These are phyloP conservation scores for Ustilago sp. DNA, from an alignment of 1,284 basidiomycete species.

Conservation along the genomic window DNA sequence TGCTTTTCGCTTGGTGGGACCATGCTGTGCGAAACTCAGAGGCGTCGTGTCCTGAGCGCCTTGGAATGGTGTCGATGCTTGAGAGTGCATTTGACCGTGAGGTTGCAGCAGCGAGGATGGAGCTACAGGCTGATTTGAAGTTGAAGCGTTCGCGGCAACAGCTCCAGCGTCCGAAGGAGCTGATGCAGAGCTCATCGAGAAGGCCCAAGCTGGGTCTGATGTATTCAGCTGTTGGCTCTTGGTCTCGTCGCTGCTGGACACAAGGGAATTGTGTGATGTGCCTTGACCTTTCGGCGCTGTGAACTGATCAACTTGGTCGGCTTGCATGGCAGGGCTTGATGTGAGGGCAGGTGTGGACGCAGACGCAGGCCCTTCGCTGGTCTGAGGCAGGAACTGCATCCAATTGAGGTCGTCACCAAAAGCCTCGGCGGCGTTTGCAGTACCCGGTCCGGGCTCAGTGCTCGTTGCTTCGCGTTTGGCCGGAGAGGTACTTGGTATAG, in stretches of 20 bases:
- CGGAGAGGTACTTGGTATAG: constrained; percentile 19
- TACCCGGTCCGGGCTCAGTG: constrained; percentile 4
- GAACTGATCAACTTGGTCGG: neutral
- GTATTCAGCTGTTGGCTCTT: constrained; percentile 2
- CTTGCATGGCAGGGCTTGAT: neutral
- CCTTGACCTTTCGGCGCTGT: neutral
- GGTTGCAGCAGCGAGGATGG: constrained; percentile 22
- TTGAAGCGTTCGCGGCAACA: constrained; percentile 4
- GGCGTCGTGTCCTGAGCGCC: constrained; percentile 4
- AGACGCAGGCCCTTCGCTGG: constrained; percentile 10
- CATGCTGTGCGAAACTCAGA: constrained; percentile 16
- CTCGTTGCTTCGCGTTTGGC: constrained; percentile 19
- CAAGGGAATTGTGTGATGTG: neutral
- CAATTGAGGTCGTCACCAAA: constrained; percentile 36
- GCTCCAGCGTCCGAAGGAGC: neutral
- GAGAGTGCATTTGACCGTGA: constrained; percentile 12
- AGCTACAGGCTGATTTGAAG: neutral
- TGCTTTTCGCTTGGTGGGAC: constrained; percentile 31
- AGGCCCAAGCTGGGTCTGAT: constrained; percentile 11
- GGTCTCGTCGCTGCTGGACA: neutral
- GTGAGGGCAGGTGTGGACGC: constrained; percentile 10
- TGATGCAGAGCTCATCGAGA: constrained; percentile 6
- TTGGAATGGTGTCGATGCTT: constrained; percentile 23
- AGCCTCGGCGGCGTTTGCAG: constrained; percentile 3
- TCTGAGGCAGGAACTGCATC: constrained; percentile 33